A percentile compares a stretch with the other conserved stretches of the same genome.
Conservation (phyloP, 2,329 filamentous ascomycete genomes). For the Bisporella sp. region DNA sequence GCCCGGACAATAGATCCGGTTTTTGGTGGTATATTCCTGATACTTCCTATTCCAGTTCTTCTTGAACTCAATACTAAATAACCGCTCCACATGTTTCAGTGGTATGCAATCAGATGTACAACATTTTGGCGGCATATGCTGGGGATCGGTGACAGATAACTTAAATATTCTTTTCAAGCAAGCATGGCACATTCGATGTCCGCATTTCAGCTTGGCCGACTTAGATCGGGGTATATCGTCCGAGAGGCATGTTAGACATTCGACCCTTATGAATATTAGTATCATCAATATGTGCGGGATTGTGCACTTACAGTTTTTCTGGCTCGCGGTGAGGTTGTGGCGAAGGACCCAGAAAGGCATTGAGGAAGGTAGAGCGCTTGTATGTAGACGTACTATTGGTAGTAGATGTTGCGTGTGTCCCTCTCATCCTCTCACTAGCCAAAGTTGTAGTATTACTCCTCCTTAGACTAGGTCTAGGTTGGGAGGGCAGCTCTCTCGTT, state of each 20-base stretch:
- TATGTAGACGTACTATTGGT: not conserved
- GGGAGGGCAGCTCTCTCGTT: conserved; percentile 9
- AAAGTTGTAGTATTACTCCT: conserved; percentile 20
- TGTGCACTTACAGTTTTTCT: conserved; percentile 20
- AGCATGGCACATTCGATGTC: conserved; percentile 72
- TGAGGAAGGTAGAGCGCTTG: conserved; percentile 16
- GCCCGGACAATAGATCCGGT: conserved; percentile 71
- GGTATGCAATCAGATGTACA: conserved; percentile 69
- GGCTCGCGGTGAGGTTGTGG: conserved; percentile 16
- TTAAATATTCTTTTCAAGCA: conserved; percentile 72
- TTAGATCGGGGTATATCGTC: conserved; percentile 58
- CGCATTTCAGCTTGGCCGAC: conserved; percentile 67
- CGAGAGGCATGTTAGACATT: conserved; percentile 65
- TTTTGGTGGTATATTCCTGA: conserved; percentile 65
- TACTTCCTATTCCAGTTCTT: conserved; percentile 75
- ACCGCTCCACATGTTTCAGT: conserved; percentile 64
- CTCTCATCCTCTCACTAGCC: no score
- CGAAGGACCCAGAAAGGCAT: conserved; percentile 16
- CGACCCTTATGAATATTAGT: conserved; percentile 41
- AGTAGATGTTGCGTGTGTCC: not conserved
- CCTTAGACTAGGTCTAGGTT: conserved; percentile 10
- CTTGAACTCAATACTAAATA: conserved; percentile 72
- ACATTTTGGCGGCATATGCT: conserved; percentile 80
- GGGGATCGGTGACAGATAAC: conserved; percentile 67
- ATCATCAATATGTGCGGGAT: not conserved